Base-by-base conservation (phyloP, 805 yeast species). In the Teunomyces lycoperdinae region DNA sequence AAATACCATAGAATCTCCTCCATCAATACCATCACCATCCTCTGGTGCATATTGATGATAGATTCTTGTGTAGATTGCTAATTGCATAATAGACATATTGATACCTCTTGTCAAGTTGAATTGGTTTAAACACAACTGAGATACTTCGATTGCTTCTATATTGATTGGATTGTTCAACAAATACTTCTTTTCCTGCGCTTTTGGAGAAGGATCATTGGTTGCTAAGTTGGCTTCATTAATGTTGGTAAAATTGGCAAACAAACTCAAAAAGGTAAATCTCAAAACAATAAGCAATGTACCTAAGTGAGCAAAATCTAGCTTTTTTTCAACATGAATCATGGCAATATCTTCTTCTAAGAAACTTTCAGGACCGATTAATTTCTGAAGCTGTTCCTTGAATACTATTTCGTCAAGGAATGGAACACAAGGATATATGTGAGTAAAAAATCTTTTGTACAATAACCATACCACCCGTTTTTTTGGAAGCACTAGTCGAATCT, bases 1-100 rank as follows among this genome's bases (percentile, higher is more conserved):
- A 20, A 74, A 67, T 9, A 78, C 59, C 5, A 73, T 62, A 4
- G 76, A 64, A 47, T 78, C 83, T 3, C 63, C 62, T 11, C 62
- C 64, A 17, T 60, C 64, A 11, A 58, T 56, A 6, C 60, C 60
- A 29, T 61, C 65, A 10, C 66, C 65, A 32, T 61, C 64, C 45
- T 51, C 58, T 60, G 58, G 58, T 2, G 56, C 56, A 36, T 47
- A 45, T 44, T 49, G 35, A 16, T 49, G 53, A 40, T 54, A 54
- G 16, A 44, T 40, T 16, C 58, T 30, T 1, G 54, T 50, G 32
- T 49, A 43, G 13, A 54, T 43, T 17, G 57, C 52, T 39, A 62
- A 56, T 42, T 62, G 67, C 50, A 62, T 44, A 13, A 60, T 51
- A 5, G 57, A 46, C 17, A 62, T 38, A 41, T 54, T 60, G 31